phyloP scores from a whole-genome alignment of 305 asterid genomes.

The Ilex paraguariensis region DNA sequence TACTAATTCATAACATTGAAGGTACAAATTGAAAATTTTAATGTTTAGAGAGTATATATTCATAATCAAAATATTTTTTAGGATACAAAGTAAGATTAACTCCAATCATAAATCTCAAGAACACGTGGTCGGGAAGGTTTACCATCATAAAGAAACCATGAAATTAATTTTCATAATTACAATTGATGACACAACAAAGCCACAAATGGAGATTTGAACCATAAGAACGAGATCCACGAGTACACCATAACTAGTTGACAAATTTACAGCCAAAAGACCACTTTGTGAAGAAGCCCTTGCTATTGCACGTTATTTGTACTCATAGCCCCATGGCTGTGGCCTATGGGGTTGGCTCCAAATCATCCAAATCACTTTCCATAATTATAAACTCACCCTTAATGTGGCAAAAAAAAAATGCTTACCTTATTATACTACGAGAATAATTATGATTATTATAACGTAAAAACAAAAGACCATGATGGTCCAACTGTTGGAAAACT shows the following conservation, averaged over 20 bases:
- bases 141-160: too few species aligned
- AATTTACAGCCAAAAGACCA: conserved; percentile 1
- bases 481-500: conserved; percentile 6
- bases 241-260: not conserved
- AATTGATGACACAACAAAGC: not conserved
- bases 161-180: too few species aligned
- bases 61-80: too few species aligned
- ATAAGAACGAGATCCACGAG: conserved; percentile 1
- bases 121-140: too few species aligned
- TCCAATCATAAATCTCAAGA: too few species aligned
- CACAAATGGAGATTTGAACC: too few species aligned
- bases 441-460: conserved; percentile 35
- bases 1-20: too few species aligned
- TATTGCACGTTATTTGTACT: conserved; percentile 40
- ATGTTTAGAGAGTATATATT: too few species aligned
- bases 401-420: conserved; percentile 22
- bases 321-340: conserved; percentile 15
- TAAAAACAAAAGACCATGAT: conserved; percentile 27
- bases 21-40: too few species aligned
- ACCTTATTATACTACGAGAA: conserved; percentile 30
- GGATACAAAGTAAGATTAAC: too few species aligned
- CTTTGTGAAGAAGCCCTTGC: conserved; percentile 12
- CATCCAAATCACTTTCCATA: conserved; percentile 15
- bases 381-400: conserved; percentile 28
- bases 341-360: conserved; percentile 21